Evolutionary conservation across 306 rosid genomes (phyloP).

Genomic region (Fagus sylvatica): DNA sequence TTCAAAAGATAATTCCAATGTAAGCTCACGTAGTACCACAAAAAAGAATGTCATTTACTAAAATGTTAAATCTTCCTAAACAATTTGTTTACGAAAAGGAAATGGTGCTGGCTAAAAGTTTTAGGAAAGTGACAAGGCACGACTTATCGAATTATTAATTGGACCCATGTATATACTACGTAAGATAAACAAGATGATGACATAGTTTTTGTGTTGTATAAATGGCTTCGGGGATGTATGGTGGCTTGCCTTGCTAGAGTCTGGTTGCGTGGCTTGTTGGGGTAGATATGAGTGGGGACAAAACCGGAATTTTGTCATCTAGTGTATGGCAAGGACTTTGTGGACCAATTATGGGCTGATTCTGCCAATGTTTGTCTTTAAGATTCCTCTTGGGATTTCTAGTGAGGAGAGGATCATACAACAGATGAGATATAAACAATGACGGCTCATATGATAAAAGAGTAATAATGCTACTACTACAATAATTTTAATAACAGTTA

Average conservation of each 20-base stretch:
- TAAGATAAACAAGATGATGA: neutral
- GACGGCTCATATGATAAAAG: neutral
- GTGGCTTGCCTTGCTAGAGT: neutral
- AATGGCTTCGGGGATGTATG: neutral
- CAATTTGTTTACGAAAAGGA: no score
- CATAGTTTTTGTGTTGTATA: neutral
- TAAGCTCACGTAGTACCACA: no score
- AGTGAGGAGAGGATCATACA: slow-evolving; percentile 21
- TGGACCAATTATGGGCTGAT: slow-evolving; percentile 4
- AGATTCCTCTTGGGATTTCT: slow-evolving; percentile 22
- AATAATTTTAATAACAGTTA: no score
- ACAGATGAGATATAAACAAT: slow-evolving; percentile 1
- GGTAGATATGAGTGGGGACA: slow-evolving; percentile 24
- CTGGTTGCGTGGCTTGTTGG: slow-evolving; percentile 6
- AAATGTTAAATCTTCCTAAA: no score
- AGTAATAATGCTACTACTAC: no score
- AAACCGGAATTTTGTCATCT: slow-evolving; percentile 15
- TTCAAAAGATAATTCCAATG: no score
- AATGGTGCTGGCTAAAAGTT: slow-evolving; percentile 12
- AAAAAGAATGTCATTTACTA: no score
- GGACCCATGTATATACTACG: neutral
- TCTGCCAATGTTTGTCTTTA: slow-evolving; percentile 4
- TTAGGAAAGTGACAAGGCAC: slow-evolving; percentile 12
- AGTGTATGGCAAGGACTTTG: neutral
- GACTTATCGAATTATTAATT: neutral